Evolutionary conservation across 2,329 filamentous ascomycete species (phyloP), one percentile per base, ranked within the genome.

Genomic region (Septoria linicola): DNA sequence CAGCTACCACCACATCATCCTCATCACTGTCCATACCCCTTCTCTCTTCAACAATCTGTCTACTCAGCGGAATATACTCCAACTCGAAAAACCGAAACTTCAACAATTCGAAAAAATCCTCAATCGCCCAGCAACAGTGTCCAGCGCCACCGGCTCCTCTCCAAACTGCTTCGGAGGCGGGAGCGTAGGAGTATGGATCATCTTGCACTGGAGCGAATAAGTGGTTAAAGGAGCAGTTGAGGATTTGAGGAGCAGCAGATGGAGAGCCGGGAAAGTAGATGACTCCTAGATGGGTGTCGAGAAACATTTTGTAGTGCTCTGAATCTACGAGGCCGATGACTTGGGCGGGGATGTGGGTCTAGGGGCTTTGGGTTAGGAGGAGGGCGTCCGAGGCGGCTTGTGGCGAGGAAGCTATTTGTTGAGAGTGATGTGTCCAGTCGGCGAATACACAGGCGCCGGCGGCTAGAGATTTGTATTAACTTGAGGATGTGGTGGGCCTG

Each of bases 21-120:
- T 21, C 11, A 14, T 20, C 14, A 16, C 13, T 19, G 5, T 27
- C 17, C n/a, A 10, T 11, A 7, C 2, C 5, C 37, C 19, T 11
- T 7, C 2, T 23, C 19, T 41, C 37, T 23, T 41, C 34, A 4
- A 40, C 34, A 17, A 17, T 16, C 35, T 14, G 34, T 21, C 2
- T 17, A 10, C 34, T 30, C 13, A 17, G 5, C 3, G 44, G 44
- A 20, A 40, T n/a, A 25, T 30, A 40, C n/a, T 41, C 25, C 7
- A 48, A 11, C 27, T 40, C 27, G 8, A 20, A 20, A 31, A 48
- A 48, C 13, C 40, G 34, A 32, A 25, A 20, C 23, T 48, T 41
- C 35, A 48, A 23, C 20, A 48, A 19, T 31, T 41, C 36, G 25
- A 48, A 48, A 20, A 41, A 48, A 1, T 41, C 44, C 14, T 34